Base-by-base conservation (phyloP, 108 stramenopile genomes). In the Mediolabrus comicus region DNA sequence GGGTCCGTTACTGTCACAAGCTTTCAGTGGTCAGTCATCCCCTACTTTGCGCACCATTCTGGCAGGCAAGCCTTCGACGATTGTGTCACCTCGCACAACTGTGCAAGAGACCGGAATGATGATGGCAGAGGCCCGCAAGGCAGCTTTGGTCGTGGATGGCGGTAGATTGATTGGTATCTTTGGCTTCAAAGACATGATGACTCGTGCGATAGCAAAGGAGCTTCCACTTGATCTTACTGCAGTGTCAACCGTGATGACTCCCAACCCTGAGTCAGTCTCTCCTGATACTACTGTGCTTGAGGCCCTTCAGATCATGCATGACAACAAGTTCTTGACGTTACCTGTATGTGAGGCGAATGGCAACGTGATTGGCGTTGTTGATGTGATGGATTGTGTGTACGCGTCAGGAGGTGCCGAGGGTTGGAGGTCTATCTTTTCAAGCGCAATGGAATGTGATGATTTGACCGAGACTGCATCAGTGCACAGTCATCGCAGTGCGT, bases 101-200 rank as follows among this genome's bases (percentile, higher is more conserved):
- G 70, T 95, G 10, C 65, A 88, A 2, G 90, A 95, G 26, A 89
- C 92, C 10, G 94, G 87, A 7, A 46, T 57, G 5, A 53, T 86
- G 62, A 98, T 98, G 91, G 91, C 95, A 3, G 86, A 91, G 30
- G 74, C 68, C 31, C 74, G 94, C 17, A 95, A 95, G 79, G 93
- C 94, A n/a, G 87, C 92, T 10, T 68, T 95, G 29, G 86, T 95
- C 2, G 92, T 95, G 14, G 75, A 89, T 13, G 82, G 83, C 19
- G 93, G 86, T 11, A 60, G 73, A 51, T 64, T 97, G 65, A 86
- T 91, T 52, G 96, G 96, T 13, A 96, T 97, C 46, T 89, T 96
- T 61, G 94, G 95, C 3, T 95, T 95, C 68, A 97, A 94, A 80
- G 96, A 97, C 66, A 85, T 97, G 88, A 94, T 97, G 84, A 92